These are phyloP conservation scores for Cladophialophora yegresii DNA, from an alignment of 2,329 filamentous ascomycete species.

Conservation along the genomic window DNA sequence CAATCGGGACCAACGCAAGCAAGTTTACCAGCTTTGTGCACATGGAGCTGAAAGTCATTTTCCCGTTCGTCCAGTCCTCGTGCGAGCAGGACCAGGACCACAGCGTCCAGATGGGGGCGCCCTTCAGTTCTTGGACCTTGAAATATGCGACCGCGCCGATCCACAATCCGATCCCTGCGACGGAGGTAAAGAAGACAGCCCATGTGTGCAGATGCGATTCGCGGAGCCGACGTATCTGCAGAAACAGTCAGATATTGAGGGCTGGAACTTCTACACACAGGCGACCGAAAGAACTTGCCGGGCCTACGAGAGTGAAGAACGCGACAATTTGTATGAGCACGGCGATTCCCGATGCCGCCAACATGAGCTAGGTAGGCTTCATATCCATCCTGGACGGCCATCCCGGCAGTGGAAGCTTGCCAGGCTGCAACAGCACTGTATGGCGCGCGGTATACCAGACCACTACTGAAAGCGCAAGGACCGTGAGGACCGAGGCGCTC, in stretches of 20 bases:
- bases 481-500: background rate
- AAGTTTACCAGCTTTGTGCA: constrained; percentile 28
- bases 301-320: background rate
- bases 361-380: background rate
- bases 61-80: constrained; percentile 10
- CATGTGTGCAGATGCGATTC: constrained; percentile 14
- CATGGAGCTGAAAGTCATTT: constrained; percentile 17
- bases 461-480: background rate
- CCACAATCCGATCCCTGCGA: constrained; percentile 6
- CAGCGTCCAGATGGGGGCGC: constrained; percentile 9
- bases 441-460: constrained; percentile 1
- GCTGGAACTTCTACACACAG: background rate
- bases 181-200: constrained; percentile 13
- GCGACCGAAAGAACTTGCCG: background rate
- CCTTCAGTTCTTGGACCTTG: constrained; percentile 12
- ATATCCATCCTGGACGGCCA: constrained; percentile 1
- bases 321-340: background rate
- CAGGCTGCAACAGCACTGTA: background rate
- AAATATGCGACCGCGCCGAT: constrained; percentile 14
- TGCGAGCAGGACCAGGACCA: constrained; percentile 18
- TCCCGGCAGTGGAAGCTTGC: background rate
- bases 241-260: background rate
- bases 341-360: background rate
- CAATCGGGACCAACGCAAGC: background rate
- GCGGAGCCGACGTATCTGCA: constrained; percentile 11